Percentiles rank a stretch among this genome's conserved stretches.
Evolutionary conservation across 2,329 filamentous ascomycete species (phyloP).

Genomic region (Epichloe sp.): DNA sequence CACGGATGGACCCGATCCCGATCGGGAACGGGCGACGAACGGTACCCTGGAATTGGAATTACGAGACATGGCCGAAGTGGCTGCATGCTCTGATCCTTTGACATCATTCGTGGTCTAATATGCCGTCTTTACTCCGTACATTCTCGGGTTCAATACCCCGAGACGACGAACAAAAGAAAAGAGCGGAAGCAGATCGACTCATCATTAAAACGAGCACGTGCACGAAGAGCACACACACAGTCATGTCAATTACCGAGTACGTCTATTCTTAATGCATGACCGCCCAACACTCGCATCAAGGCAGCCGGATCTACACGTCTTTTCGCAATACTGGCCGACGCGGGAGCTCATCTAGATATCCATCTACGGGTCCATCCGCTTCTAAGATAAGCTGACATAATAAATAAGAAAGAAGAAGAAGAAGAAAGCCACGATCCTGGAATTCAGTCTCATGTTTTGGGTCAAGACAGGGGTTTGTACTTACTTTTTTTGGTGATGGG

Average conservation of each 20-base stretch:
- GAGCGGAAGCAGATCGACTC: background rate
- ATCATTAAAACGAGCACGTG: background rate
- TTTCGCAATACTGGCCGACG: background rate
- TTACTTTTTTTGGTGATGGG: background rate
- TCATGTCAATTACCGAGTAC: background rate
- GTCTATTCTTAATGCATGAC: conserved; percentile 2
- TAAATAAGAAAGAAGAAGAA: background rate
- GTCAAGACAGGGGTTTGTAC: background rate
- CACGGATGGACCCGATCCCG: too few species aligned
- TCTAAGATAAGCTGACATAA: background rate
- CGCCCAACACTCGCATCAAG: background rate
- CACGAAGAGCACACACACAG: background rate
- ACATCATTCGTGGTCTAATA: too few species aligned
- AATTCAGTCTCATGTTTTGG: background rate
- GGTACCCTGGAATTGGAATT: too few species aligned
- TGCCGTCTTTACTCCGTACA: too few species aligned
- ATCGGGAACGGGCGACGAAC: too few species aligned
- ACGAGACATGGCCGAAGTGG: too few species aligned
- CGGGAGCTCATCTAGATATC: background rate
- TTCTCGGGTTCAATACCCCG: too few species aligned
- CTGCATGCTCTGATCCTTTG: too few species aligned
- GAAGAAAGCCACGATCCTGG: background rate
- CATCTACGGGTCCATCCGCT: conserved; percentile 3
- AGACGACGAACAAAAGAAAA: too few species aligned
- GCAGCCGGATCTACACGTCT: background rate